phyloP scores from a whole-genome alignment of 371 early-diverging fungal genomes.

The Globomyces sp. region DNA sequence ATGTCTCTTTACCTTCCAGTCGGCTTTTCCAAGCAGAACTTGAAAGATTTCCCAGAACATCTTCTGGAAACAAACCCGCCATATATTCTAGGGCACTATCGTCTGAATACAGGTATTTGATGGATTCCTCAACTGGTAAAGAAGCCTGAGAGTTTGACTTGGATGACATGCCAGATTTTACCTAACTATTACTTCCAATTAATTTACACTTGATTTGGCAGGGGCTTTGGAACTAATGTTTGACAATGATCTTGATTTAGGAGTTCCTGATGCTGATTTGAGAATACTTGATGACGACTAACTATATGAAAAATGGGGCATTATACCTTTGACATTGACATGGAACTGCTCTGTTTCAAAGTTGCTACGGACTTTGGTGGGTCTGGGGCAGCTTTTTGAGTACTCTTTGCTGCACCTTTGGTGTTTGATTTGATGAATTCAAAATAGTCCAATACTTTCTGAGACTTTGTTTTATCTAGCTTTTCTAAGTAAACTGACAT shows the following conservation, averaged over 20 bases:
- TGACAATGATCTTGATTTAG: neutral
- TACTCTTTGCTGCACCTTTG: too few relatives aligned
- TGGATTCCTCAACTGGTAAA: constrained; percentile 60
- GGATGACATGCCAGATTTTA: too few relatives aligned
- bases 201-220: too few relatives aligned
- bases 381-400: constrained; percentile 23
- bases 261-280: too few relatives aligned
- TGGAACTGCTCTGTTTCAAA: neutral
- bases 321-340: too few relatives aligned
- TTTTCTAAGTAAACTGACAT: constrained; percentile 72
- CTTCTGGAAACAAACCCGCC: constrained; percentile 65
- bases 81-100: constrained; percentile 48
- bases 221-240: neutral
- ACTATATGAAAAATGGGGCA: too few relatives aligned
- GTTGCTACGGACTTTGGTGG: constrained; percentile 35
- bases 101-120: constrained; percentile 64
- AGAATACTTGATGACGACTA: too few relatives aligned
- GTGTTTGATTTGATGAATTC: neutral
- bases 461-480: constrained; percentile 81
- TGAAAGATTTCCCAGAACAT: constrained; percentile 59
- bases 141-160: constrained; percentile 26
- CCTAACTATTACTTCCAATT: too few relatives aligned
- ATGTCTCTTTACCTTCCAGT: constrained; percentile 54
- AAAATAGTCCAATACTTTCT: constrained; percentile 74
- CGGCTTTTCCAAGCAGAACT: constrained; percentile 86